These are phyloP conservation scores for Phytophthora boehmeriae DNA, from an alignment of 352 stramenopile species.

Conservation along the genomic window DNA sequence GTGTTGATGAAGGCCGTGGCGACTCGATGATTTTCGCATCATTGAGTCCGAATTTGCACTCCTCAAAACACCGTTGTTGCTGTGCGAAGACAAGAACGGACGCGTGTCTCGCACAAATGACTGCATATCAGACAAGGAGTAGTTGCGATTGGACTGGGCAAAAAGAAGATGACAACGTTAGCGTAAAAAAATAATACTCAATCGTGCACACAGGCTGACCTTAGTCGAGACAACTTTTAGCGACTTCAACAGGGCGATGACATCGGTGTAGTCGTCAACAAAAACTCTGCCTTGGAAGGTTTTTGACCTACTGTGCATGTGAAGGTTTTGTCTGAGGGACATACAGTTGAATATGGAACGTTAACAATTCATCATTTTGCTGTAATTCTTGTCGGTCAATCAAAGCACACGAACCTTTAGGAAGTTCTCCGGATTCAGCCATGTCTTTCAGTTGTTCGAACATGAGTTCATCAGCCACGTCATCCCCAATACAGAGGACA, in stretches of 20 bases:
- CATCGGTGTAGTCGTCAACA: constrained; percentile 95
- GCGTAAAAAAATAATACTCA: background rate
- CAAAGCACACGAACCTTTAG: constrained; percentile 39
- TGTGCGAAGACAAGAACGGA: constrained; percentile 51
- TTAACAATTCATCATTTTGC: constrained; percentile 10
- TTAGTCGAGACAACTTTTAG: constrained; percentile 80
- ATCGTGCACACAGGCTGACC: constrained; percentile 25
- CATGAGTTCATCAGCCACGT: constrained; percentile 99
- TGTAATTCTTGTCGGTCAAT: background rate
- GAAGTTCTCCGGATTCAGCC: constrained; percentile 38
- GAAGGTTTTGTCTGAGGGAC: constrained; percentile 86
- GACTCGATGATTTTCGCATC: constrained; percentile 62
- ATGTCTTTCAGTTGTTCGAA: constrained; percentile 82
- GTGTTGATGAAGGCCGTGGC: constrained; percentile 52
- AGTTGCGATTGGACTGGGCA: constrained; percentile 76
- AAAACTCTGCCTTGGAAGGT: constrained; percentile 96
- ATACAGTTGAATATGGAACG: background rate
- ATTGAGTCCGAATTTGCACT: constrained; percentile 51
- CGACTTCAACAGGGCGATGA: constrained; percentile 91
- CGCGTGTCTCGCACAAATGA: constrained; percentile 66
- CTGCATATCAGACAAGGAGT: constrained; percentile 87
- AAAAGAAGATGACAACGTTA: constrained; percentile 1
- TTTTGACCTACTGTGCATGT: constrained; percentile 98
- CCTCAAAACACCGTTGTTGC: constrained; percentile 35
- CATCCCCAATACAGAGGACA: constrained; percentile 97